Conservation (phyloP, 108 stramenopile species). For the Ochromonas danica region DNA sequence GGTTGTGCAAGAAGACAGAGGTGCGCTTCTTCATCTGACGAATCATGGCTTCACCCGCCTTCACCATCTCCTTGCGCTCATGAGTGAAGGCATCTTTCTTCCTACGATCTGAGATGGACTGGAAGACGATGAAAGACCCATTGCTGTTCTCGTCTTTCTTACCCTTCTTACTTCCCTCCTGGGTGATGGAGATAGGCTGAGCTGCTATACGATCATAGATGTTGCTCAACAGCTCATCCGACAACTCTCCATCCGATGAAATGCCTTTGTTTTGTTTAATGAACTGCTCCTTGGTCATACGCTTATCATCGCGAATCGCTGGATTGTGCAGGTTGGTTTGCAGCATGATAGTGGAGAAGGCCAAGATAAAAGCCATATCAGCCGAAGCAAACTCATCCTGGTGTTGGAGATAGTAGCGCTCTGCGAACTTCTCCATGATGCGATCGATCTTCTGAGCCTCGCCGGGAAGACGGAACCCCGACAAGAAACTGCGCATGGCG, state of each 20-base stretch:
- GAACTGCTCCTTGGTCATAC: conserved; percentile 89
- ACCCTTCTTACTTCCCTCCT: conserved; percentile 83
- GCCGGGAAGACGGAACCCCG: conserved; percentile 93
- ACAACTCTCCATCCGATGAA: conserved; percentile 87
- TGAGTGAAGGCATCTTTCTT: conserved; percentile 75
- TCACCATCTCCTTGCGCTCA: conserved; percentile 90
- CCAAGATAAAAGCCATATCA: conserved; percentile 93
- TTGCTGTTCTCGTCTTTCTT: conserved; percentile 51
- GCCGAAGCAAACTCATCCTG: conserved; percentile 77
- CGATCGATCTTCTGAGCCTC: conserved; percentile 99
- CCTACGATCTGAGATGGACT: conserved; percentile 67
- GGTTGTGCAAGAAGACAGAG: background rate
- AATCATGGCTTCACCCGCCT: conserved; percentile 78
- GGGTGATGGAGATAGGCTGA: conserved; percentile 90
- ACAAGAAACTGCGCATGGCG: conserved; percentile 88
- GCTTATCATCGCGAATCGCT: conserved; percentile 77
- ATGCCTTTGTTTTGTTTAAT: conserved; percentile 93
- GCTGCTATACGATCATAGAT: conserved; percentile 90
- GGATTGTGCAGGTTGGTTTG: conserved; percentile 98
- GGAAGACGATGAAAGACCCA: conserved; percentile 54
- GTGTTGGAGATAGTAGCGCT: conserved; percentile 78
- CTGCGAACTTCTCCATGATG: conserved; percentile 98
- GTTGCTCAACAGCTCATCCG: conserved; percentile 71
- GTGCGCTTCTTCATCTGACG: conserved; percentile 55
- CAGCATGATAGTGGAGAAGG: conserved; percentile 98